These are phyloP conservation scores for Diaporthe sp. DNA, from an alignment of 2,329 filamentous ascomycete species.

Conservation along the genomic window DNA sequence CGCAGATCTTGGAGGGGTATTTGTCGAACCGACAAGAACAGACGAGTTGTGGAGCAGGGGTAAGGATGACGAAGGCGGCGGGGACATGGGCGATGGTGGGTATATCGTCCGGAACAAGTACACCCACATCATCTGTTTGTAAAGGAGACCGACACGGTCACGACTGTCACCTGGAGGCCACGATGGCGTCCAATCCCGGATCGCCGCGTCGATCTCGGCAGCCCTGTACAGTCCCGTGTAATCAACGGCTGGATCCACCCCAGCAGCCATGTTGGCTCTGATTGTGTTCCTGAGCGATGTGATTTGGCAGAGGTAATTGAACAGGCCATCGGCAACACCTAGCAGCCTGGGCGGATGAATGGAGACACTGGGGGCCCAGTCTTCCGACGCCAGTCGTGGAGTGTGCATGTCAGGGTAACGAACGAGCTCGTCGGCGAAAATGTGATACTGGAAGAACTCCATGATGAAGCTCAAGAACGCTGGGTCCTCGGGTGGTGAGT, in stretches of 20 bases:
- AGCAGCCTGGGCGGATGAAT: conserved; percentile 72
- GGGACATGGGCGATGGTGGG: conserved; percentile 55
- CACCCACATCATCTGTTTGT: conserved; percentile 76
- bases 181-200: conserved; percentile 79
- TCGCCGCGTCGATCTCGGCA: conserved; percentile 79
- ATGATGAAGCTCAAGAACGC: conserved; percentile 75
- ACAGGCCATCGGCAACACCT: conserved; percentile 85
- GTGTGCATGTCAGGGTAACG: conserved; percentile 57
- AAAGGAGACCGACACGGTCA: conserved; percentile 67
- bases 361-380: conserved; percentile 56
- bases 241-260: conserved; percentile 77
- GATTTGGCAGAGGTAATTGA: conserved; percentile 83
- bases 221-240: conserved; percentile 80
- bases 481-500: conserved; percentile 71
- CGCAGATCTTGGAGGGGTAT: conserved; percentile 47
- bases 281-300: conserved; percentile 82
- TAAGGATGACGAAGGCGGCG: conserved; percentile 41
- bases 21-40: conserved; percentile 38
- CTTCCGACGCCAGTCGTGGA: conserved; percentile 55
- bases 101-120: conserved; percentile 73
- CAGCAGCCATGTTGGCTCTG: conserved; percentile 72
- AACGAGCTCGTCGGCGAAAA: conserved; percentile 73
- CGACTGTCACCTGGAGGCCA: conserved; percentile 71
- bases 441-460: conserved; percentile 89
- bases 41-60: conserved; percentile 38